Conservation (phyloP, 139 green algal genomes). For the Chlorella sp. region DNA sequence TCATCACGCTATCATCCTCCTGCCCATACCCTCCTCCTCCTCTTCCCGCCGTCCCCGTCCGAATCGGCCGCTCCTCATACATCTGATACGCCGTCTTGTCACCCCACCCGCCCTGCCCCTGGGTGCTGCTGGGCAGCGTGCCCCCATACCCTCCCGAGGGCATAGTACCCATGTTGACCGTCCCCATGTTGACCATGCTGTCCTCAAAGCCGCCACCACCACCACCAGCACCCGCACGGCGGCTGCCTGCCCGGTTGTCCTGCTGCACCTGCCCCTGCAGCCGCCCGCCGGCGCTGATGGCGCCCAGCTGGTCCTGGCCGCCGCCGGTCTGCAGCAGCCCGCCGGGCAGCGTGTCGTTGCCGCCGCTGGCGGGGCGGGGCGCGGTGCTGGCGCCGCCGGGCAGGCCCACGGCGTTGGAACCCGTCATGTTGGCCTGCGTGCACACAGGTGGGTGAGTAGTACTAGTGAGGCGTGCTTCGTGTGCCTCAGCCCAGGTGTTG, state of each 20-base stretch:
- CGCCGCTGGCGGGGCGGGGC: too few species aligned
- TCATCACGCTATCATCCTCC: slow-evolving; percentile 14
- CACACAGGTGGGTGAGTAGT: too few species aligned
- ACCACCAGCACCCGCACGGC: neutral
- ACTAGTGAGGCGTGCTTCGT: too few species aligned
- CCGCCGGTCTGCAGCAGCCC: too few species aligned
- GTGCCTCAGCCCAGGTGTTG: too few species aligned
- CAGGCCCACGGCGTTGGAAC: slow-evolving; percentile 17
- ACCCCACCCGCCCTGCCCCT: neutral
- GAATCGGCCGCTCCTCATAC: neutral
- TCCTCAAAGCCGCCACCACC: slow-evolving; percentile 10
- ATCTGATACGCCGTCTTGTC: slow-evolving; percentile 1
- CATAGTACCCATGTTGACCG: slow-evolving; percentile 24
- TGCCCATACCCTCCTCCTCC: too few species aligned
- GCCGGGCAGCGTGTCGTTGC: too few species aligned
- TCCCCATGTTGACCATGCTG: slow-evolving; percentile 32
- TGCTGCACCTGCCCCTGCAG: neutral
- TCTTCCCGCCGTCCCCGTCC: neutral
- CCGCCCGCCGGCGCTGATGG: neutral
- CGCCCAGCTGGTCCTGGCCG: neutral
- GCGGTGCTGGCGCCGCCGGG: slow-evolving; percentile 7
- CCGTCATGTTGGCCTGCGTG: slow-evolving; percentile 17
- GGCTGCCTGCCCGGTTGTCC: neutral
- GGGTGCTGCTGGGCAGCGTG: neutral
- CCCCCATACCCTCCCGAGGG: neutral